Evolutionary conservation across 2,329 filamentous ascomycete genomes (phyloP).

Genomic region (Keithomyces neogunnii): DNA sequence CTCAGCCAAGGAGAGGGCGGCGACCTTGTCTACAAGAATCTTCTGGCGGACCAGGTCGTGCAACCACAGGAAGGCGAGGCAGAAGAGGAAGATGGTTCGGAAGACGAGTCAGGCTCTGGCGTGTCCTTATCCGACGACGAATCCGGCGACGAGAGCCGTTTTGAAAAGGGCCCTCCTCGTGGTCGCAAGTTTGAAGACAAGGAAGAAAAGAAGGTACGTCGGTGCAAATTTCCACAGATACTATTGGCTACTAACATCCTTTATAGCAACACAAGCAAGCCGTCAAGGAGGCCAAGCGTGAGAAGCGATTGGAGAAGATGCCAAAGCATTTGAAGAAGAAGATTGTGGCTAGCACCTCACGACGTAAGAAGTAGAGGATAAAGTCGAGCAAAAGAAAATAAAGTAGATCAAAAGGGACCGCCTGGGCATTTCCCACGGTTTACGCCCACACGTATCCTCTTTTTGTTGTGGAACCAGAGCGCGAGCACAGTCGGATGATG

Average conservation of each 20-base stretch:
- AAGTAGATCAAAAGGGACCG: background rate
- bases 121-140: constrained; percentile 36
- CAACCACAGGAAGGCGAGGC: constrained; percentile 27
- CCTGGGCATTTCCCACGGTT: no score
- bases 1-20: constrained; percentile 65
- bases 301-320: constrained; percentile 91
- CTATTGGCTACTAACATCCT: constrained; percentile 14
- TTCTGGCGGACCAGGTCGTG: constrained; percentile 64
- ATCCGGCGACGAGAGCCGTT: constrained; percentile 42
- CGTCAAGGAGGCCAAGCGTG: constrained; percentile 91
- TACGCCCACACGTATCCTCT: no score
- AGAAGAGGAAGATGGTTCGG: constrained; percentile 30
- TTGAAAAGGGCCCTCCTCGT: constrained; percentile 60
- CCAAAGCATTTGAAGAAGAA: constrained; percentile 95
- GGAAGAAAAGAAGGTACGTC: constrained; percentile 66
- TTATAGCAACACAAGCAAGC: constrained; percentile 65
- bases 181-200: constrained; percentile 88
- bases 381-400: constrained; percentile 5
- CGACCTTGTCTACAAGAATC: constrained; percentile 75
- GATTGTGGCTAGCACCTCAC: constrained; percentile 54
- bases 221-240: background rate
- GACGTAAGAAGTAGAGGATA: constrained; percentile 50
- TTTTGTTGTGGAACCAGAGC: background rate
- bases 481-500: constrained; percentile 35
- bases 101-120: constrained; percentile 39